Evolutionary conservation across 768 basidiomycete genomes (phyloP), one percentile per base, ranked within the genome.

Genomic region (Kwoniella dendrophila): DNA sequence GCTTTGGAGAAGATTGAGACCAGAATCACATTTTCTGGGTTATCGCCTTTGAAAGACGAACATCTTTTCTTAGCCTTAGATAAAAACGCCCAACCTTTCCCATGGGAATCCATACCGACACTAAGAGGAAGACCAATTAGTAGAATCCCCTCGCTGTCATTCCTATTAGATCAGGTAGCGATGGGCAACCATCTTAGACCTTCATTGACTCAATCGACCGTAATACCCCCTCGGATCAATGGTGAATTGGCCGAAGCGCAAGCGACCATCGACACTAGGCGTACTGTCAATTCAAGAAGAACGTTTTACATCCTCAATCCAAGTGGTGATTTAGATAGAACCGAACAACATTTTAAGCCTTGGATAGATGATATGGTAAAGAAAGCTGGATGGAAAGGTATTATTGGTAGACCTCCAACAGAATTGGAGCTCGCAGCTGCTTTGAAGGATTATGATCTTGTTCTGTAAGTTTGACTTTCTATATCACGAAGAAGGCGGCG

Each of bases 31-130:
- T 78, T 83, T 68, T 63, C 64, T 59, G 14, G 64, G 54, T 4
- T 48, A 61, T 6, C 75, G 30, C 18, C 55, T 34, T 26, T 59
- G 69, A 60, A 44, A 18, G 43, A 62, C 26, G 73, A 72, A 62
- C 95, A 98, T 73, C 78, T 87, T 34, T 95, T 97, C 81, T 82
- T 98, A 63, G 85, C 95, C 20, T 83, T 98, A 50, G 96, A 97
- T 79, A 90, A 90, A 79, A 87, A 90, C 61, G 81, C 94, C 11
- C 90, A 93, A 72, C 86, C 86, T 0, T 83, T 98, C 57, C 94
- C 96, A 1, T 98, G 95, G 95, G 96, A 98, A 79, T 94, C 89
- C 26, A 86, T 97, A 14, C 93, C 95, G 0, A 84, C 88, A 41
- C 80, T 98, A 11, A 84, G 90, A 41, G 90, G 89, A 8, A 83